These are phyloP conservation scores for Geosmithia morbida DNA, from an alignment of 2,329 filamentous ascomycete genomes.

Conservation along the genomic window DNA sequence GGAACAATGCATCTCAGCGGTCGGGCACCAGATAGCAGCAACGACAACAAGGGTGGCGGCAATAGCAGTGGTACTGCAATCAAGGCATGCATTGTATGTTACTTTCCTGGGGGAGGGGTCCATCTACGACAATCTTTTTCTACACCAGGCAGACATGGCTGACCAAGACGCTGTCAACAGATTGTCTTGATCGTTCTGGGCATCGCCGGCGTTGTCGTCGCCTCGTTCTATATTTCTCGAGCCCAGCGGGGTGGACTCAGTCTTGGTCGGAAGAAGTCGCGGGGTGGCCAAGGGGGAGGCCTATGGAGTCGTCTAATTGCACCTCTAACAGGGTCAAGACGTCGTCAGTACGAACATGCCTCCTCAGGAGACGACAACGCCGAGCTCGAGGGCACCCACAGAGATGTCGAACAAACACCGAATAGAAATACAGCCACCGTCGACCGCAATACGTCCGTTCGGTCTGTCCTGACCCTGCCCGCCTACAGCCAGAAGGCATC, in stretches of 20 bases:
- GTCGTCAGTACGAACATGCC: not conserved
- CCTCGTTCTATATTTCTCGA: not conserved
- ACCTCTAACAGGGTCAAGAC: not conserved
- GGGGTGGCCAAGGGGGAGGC: not conserved
- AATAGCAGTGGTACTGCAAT: not conserved
- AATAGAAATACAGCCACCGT: slow-evolving; percentile 27
- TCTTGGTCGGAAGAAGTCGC: not conserved
- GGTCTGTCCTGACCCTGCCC: slow-evolving; percentile 89
- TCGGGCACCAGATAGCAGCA: not conserved
- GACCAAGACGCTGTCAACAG: not conserved
- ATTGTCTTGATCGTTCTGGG: not conserved
- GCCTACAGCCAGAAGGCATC: slow-evolving; percentile 62
- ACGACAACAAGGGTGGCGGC: not conserved
- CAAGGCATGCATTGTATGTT: not conserved
- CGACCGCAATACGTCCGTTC: slow-evolving; percentile 71
- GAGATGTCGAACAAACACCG: slow-evolving; percentile 5
- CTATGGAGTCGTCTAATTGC: not conserved
- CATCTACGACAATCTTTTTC: too few relatives aligned
- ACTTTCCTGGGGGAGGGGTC: not conserved
- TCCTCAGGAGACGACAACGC: slow-evolving; percentile 2
- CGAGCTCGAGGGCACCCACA: slow-evolving; percentile 2
- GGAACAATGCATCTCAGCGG: not conserved
- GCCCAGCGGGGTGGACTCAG: not conserved
- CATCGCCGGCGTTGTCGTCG: not conserved
- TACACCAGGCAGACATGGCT: not conserved